These are phyloP conservation scores for Colletotrichum gloeosporioides DNA, from an alignment of 2,329 filamentous ascomycete genomes.

Conservation along the genomic window DNA sequence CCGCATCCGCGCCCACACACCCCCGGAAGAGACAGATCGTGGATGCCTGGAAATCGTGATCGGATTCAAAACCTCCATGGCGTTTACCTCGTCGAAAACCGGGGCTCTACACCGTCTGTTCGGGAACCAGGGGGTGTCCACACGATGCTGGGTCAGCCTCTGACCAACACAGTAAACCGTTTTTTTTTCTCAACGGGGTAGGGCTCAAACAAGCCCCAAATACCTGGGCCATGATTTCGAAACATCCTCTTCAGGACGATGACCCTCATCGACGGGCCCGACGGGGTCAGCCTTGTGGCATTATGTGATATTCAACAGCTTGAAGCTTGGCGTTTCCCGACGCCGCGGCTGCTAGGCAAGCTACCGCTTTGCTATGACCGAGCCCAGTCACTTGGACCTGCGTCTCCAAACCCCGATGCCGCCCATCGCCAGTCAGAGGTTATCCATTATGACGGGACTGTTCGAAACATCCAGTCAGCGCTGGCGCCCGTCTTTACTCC, in stretches of 20 bases:
- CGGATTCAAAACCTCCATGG: not conserved
- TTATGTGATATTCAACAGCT: not conserved
- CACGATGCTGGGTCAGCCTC: not conserved
- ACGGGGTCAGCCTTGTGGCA: not conserved
- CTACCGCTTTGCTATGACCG: not conserved
- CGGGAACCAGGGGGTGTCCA: not conserved
- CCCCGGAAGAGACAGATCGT: not conserved
- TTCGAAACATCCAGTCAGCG: not conserved
- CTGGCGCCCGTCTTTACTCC: not conserved
- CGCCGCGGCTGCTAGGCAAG: not conserved
- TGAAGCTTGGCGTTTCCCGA: not conserved
- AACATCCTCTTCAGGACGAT: not conserved
- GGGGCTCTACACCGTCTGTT: not conserved
- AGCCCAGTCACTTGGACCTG: not conserved
- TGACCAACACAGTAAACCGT: not conserved
- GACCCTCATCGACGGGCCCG: not conserved
- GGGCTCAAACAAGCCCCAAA: constrained; percentile 1
- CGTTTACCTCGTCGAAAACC: not conserved
- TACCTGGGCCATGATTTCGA: not conserved
- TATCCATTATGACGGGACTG: not conserved
- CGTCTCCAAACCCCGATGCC: not conserved
- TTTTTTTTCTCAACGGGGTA: not conserved
- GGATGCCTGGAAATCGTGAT: not conserved
- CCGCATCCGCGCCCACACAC: not conserved
- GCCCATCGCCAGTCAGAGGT: not conserved